A percentile compares a stretch with the other conserved stretches of the same genome.
Conservation (phyloP, 148 eudicot species). For the Rhododendron vialii region DNA sequence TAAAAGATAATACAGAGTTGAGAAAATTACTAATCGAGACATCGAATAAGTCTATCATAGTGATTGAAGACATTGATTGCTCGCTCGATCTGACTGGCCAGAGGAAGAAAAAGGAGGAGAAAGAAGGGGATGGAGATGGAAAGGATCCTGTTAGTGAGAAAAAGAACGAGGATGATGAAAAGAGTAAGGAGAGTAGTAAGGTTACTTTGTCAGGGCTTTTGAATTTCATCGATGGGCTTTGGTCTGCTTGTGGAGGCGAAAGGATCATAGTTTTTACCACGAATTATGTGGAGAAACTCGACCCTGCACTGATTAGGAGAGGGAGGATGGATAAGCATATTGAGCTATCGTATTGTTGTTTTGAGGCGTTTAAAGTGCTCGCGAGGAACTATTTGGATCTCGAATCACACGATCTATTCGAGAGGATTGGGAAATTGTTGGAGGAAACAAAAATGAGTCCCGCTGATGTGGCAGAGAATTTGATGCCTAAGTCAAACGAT, state of each 20-base stretch:
- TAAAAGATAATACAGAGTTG: conserved; percentile 41
- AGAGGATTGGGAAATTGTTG: conserved; percentile 17
- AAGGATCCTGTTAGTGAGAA: conserved; percentile 9
- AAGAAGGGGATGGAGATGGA: conserved; percentile 3
- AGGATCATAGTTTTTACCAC: conserved; percentile 51
- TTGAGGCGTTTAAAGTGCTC: conserved; percentile 42
- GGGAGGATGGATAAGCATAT: conserved; percentile 60
- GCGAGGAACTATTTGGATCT: conserved; percentile 39
- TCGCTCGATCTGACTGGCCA: conserved; percentile 46
- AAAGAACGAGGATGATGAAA: not conserved
- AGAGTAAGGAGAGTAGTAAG: conserved; percentile 15
- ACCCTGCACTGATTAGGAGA: conserved; percentile 48
- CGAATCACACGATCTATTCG: conserved; percentile 35
- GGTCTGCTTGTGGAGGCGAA: conserved; percentile 54
- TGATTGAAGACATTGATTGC: conserved; percentile 66
- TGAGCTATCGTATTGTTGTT: conserved; percentile 43
- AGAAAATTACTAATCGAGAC: conserved; percentile 47
- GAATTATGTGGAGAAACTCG: conserved; percentile 45
- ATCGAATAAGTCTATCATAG: conserved; percentile 39
- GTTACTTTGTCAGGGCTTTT: conserved; percentile 38
- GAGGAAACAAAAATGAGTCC: conserved; percentile 40
- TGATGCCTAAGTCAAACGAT: conserved; percentile 38
- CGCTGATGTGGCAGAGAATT: conserved; percentile 52
- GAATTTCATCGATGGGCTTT: conserved; percentile 55
- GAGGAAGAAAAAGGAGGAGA: conserved; percentile 25